A percentile compares a stretch with the other conserved stretches of the same genome.
phyloP scores from a whole-genome alignment of 306 rosid genomes.

The Ceratonia siliqua region DNA sequence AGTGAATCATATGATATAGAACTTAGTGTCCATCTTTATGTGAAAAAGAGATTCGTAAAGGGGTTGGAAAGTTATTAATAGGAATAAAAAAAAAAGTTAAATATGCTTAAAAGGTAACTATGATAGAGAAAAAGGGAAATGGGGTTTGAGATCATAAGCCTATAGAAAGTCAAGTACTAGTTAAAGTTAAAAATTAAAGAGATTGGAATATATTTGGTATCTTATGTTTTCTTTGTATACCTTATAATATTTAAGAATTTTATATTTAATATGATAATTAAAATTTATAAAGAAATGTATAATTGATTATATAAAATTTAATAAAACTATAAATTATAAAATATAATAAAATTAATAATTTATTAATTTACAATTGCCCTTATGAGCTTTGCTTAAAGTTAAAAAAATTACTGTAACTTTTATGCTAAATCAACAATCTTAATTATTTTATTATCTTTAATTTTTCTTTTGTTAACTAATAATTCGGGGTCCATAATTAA shows the following conservation, averaged over 20 bases:
- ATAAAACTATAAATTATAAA: too few relatives aligned
- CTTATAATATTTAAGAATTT: too few relatives aligned
- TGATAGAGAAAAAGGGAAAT: not conserved
- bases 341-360: too few relatives aligned
- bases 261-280: too few relatives aligned
- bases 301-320: too few relatives aligned
- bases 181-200: too few relatives aligned
- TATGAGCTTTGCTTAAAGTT: not conserved
- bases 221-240: too few relatives aligned
- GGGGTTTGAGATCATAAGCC: not conserved
- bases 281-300: too few relatives aligned
- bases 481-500: not conserved
- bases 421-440: not conserved
- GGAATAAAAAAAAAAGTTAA: not conserved
- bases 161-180: too few relatives aligned
- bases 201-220: too few relatives aligned
- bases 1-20: not conserved
- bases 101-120: not conserved
- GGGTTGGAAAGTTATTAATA: not conserved
- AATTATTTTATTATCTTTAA: not conserved
- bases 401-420: not conserved
- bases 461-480: not conserved
- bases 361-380: too few relatives aligned
- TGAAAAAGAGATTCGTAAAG: not conserved
- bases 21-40: conserved; percentile 19